Evolutionary conservation across 305 asterid genomes (phyloP).

Genomic region (Rubia peregrina): DNA sequence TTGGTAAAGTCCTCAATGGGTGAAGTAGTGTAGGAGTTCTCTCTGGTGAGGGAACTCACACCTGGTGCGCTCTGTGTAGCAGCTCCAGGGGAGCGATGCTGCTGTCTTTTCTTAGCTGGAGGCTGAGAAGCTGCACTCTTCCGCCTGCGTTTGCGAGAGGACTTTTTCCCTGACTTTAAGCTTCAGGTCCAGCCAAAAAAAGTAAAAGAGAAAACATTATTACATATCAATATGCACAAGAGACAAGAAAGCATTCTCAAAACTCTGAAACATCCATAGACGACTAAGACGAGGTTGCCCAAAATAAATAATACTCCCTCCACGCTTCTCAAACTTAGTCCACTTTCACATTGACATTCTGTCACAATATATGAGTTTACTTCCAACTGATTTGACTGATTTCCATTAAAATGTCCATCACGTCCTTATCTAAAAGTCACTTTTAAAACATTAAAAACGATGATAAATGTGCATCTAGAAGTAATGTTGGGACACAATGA

Average conservation of each 20-base stretch:
- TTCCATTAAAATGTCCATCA: not conserved
- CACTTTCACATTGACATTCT: not conserved
- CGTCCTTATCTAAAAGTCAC: no score
- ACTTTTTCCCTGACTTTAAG: conserved; percentile 26
- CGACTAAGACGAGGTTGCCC: not conserved
- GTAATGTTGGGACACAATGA: not conserved
- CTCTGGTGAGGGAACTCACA: conserved; percentile 31
- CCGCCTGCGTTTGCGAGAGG: conserved; percentile 32
- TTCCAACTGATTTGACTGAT: no score
- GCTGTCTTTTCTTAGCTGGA: conserved; percentile 34
- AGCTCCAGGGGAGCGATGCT: conserved; percentile 40
- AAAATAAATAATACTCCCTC: not conserved
- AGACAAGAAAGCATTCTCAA: not conserved
- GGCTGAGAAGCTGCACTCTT: conserved; percentile 21
- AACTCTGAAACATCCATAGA: not conserved
- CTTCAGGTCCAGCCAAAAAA: conserved; percentile 19
- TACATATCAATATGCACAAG: not conserved
- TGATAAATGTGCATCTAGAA: not conserved
- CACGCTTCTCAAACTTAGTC: no score
- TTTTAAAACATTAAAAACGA: not conserved
- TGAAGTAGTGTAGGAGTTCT: conserved; percentile 33
- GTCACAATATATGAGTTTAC: not conserved
- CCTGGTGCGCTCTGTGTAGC: conserved; percentile 51
- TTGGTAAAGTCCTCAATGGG: conserved; percentile 24
- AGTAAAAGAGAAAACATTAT: not conserved